Evolutionary conservation across 352 stramenopile species (phyloP).

Genomic region (Globisporangium middletonii): DNA sequence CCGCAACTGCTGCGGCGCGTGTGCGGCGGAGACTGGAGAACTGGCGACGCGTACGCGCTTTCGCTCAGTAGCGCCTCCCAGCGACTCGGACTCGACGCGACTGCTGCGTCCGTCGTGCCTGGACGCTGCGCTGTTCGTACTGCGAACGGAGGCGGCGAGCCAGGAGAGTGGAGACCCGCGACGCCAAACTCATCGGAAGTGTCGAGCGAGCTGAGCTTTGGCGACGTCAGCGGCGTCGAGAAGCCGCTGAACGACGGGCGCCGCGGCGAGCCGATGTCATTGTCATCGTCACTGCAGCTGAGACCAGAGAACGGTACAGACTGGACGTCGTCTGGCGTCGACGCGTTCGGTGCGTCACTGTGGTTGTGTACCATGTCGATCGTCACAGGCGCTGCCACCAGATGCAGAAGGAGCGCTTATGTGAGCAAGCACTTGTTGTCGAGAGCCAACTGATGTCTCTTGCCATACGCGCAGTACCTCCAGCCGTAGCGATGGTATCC

Average conservation of each 20-base stretch:
- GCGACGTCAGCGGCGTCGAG: constrained; percentile 49
- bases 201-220: constrained; percentile 49
- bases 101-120: background rate
- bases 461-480: no score
- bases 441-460: no score
- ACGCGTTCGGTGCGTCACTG: constrained; percentile 18
- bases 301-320: constrained; percentile 24
- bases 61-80: constrained; percentile 68
- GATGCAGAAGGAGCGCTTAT: background rate
- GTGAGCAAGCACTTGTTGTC: no score
- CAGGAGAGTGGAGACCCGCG: constrained; percentile 28
- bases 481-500: no score
- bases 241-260: constrained; percentile 44
- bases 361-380: background rate
- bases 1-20: constrained; percentile 1
- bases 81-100: constrained; percentile 40
- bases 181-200: constrained; percentile 46
- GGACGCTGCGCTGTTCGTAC: constrained; percentile 15
- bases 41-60: constrained; percentile 43
- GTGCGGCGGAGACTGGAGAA: constrained; percentile 43
- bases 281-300: constrained; percentile 39
- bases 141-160: constrained; percentile 69
- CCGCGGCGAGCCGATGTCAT: constrained; percentile 14
- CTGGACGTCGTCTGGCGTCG: constrained; percentile 13
- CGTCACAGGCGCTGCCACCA: background rate